phyloP scores from a whole-genome alignment of 108 stramenopile species.

The Pseudonitzschia multiseries region DNA sequence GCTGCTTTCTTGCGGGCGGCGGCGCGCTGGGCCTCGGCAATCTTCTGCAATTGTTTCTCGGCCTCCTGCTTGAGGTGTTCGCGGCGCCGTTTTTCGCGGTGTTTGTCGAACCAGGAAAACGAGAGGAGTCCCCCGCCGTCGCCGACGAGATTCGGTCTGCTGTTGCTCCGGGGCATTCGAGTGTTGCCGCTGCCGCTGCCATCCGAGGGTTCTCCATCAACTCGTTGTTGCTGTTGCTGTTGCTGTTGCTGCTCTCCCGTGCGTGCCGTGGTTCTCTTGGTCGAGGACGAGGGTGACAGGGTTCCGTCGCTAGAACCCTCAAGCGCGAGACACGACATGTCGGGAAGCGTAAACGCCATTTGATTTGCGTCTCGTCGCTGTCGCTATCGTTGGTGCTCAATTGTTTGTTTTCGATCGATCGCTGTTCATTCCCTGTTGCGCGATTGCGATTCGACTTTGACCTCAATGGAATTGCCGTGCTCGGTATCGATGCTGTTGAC shows the following conservation, averaged over 20 bases:
- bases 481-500: too few species aligned
- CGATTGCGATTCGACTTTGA: too few species aligned
- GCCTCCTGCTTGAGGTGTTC: slow-evolving; percentile 44
- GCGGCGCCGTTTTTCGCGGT: slow-evolving; percentile 36
- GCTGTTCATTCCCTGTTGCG: too few species aligned
- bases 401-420: too few species aligned
- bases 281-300: neutral
- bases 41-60: slow-evolving; percentile 43
- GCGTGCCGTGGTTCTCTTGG: too few species aligned
- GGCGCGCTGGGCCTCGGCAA: slow-evolving; percentile 35
- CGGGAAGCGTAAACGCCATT: neutral
- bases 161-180: too few species aligned
- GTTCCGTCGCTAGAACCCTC: neutral
- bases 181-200: too few species aligned
- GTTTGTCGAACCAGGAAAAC: slow-evolving; percentile 36
- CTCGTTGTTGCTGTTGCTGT: neutral
- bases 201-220: too few species aligned
- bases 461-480: too few species aligned
- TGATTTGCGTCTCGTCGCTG: too few species aligned
- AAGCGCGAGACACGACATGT: neutral
- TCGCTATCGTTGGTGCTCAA: too few species aligned
- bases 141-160: neutral
- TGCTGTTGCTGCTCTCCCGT: neutral
- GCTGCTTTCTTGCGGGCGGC: too few species aligned
- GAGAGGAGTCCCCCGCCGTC: neutral